These are phyloP conservation scores for Triticum urartu DNA, from an alignment of 176 grass and related monocot genomes.

Conservation along the genomic window DNA sequence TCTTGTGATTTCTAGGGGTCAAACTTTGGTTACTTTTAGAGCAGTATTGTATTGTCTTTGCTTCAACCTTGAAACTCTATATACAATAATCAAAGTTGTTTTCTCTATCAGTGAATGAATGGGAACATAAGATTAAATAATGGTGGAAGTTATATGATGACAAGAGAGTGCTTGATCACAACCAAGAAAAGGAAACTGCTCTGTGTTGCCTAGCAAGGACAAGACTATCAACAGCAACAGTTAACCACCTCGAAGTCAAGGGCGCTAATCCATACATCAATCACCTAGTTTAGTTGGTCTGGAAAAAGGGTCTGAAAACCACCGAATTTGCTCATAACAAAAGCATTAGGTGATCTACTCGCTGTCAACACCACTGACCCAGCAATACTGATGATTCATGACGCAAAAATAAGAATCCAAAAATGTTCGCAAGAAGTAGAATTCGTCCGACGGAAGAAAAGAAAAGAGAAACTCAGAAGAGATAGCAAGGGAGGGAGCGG, in stretches of 20 bases:
- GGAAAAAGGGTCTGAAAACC: not conserved
- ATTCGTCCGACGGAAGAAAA: not conserved
- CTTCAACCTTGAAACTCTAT: constrained; percentile 1
- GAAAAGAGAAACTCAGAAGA: not conserved
- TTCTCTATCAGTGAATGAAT: not conserved
- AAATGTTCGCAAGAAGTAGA: not conserved
- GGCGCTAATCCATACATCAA: constrained; percentile 39
- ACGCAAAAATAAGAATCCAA: not conserved
- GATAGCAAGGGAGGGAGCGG: not conserved
- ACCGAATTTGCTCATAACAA: constrained; percentile 6
- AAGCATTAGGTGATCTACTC: constrained; percentile 48
- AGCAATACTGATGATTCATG: not conserved
- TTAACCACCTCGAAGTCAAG: constrained; percentile 42
- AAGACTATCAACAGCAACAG: constrained; percentile 2
- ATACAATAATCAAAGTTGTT: constrained; percentile 1
- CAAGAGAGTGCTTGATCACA: constrained; percentile 26
- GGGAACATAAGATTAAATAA: not conserved
- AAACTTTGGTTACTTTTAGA: constrained; percentile 9
- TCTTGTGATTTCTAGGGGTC: not conserved
- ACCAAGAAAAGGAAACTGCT: not conserved
- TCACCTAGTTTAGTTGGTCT: constrained; percentile 19
- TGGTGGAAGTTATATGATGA: not conserved
- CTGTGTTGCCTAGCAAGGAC: constrained; percentile 15
- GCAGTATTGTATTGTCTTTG: not conserved
- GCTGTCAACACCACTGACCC: not conserved